Evolutionary conservation across 371 early-diverging fungal genomes (phyloP).

Genomic region (Blakeslea trispora): DNA sequence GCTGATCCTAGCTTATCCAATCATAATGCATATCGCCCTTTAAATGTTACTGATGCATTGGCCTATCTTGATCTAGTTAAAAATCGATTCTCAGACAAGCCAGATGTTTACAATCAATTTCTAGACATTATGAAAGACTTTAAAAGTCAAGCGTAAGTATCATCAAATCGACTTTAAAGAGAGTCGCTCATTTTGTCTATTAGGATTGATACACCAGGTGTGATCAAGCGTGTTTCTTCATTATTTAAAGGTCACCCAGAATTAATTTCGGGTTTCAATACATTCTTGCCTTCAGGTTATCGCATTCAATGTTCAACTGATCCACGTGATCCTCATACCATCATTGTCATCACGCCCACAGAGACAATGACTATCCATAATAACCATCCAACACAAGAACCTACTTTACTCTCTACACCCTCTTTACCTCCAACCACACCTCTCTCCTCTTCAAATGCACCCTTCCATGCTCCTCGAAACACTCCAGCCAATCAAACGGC

Average conservation of each 20-base stretch:
- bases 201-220: conserved; percentile 96
- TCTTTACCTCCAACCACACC: not conserved
- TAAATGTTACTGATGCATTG: conserved; percentile 89
- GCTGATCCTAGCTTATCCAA: too few species aligned
- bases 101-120: conserved; percentile 96
- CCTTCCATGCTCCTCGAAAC: too few species aligned
- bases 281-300: conserved; percentile 98
- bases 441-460: not conserved
- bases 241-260: conserved; percentile 94
- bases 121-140: conserved; percentile 99
- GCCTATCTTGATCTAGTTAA: conserved; percentile 97
- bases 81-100: conserved; percentile 86
- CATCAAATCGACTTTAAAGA: too few species aligned
- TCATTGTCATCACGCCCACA: conserved; percentile 87
- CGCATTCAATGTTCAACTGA: conserved; percentile 86
- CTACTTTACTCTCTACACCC: not conserved
- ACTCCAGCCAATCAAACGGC: too few species aligned
- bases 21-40: conserved; percentile 26
- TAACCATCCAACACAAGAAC: conserved; percentile 11
- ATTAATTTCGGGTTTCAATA: conserved; percentile 98
- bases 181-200: too few species aligned
- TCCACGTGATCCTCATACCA: conserved; percentile 68
- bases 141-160: conserved; percentile 90
- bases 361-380: conserved; percentile 37
- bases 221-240: conserved; percentile 94